Base-by-base conservation (phyloP, 192 early-diverging fungal genomes). In the Geranomyces variabilis region DNA sequence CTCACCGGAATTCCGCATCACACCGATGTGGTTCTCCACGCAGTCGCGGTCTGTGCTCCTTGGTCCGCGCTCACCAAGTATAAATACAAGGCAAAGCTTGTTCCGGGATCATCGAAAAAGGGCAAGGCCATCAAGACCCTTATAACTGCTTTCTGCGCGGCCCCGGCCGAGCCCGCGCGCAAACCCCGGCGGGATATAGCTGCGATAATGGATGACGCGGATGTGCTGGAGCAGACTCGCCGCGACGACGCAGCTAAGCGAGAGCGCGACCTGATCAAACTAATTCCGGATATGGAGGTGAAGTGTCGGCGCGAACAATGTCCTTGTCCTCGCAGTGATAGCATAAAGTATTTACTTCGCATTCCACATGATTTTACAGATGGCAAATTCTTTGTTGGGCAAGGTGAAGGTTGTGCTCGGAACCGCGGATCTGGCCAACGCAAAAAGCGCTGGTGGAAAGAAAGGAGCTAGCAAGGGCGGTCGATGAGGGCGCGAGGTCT, bases 61-160 rank as follows among this genome's bases (percentile, higher is more conserved):
- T 99, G 96, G 85, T 67, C 71, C 8, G 86, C 91, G 3, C 78
- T 99, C 15, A 89, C 90, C 30, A 88, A 90, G 68, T 96, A 89
- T 85, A 96, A 94, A 80, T 99, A 96, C 81, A 96, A 93, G 75
- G 89, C 96, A 31, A 99, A 99, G 74, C 81, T 99, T 29, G 80
- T 89, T 9, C 96, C 97, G 17, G 97, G 96, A 22, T 75, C 87
- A 17, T 79, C 91, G 77, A 98, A 98, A 76, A 92, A 92, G 77
- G 96, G 96, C 58, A 96, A 96, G 81, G 91, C 88, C 0, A 79
- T 84, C 56, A 91, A 90, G 69, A 71, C 82, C 61, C 88, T 79
- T 0, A 44, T 81, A 56, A 69, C 75, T 5, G 77, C 83, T 10
- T 82, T 83, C 28, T 59, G 83, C 3, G 69, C 73, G 0, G 79